Evolutionary conservation across 345 rosid species (phyloP), one percentile per base, ranked within the genome.

Genomic region (Citrus reticulata): DNA sequence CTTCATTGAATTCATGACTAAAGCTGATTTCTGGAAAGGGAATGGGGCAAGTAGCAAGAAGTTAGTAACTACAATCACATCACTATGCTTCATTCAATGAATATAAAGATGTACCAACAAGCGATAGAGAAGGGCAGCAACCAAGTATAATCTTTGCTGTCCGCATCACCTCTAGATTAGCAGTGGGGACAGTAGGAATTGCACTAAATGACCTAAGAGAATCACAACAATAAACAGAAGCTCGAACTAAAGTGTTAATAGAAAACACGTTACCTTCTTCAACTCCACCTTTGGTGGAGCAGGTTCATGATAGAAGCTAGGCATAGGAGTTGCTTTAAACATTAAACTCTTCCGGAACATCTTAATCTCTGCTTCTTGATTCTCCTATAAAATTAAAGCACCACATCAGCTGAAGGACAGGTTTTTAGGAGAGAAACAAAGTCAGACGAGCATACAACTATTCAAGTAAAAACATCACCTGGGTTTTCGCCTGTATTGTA

Each of bases 301-400:
- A 42, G 89, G 87, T 70, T 84, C 89, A 61, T 78, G 84, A 73
- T 86, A 86, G 74, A 86, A 86, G 77, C 74, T 78, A 30, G 89
- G 89, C 87, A 86, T 77, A 2, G 87, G 89, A 24, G 82, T 86
- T 54, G 89, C 89, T 72, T 82, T 86, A 75, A 86, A 86, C 72
- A 60, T 73, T 79, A 86, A 76, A 70, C 84, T 86, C 72, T 84
- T 86, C 77, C 87, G 78, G 14, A 84, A 70, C 82, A 73, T 17
- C 81, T 75, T 86, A 34, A 86, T 77, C 78, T 86, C 89, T 72
- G 82, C 85, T 42, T 84, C 85, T 78, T 80, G 85, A 27, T 77
- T 74, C 77, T 86, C 89, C 89, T 86, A 69, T 25, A 73, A 27
- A 27, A 57, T 58, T 10, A 67, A 24, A 11, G 4, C 9, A 8